Conservation (phyloP, 805 yeast genomes). For the Komagataella mondaviorum region DNA sequence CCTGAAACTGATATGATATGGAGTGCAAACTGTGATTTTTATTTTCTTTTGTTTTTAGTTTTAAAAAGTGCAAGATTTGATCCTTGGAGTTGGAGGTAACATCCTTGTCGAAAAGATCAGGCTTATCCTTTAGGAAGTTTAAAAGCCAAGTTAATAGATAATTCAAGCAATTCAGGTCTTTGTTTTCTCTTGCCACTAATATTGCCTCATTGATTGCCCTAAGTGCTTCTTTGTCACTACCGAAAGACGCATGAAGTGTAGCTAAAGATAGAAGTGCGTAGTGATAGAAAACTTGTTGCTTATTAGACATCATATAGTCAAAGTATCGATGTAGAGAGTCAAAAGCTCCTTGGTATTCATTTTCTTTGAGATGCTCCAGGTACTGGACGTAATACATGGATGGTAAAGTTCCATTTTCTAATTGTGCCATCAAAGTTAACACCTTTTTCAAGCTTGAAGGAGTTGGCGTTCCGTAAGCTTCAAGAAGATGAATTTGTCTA, state of each 20-base stretch:
- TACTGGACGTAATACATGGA: constrained; percentile 44
- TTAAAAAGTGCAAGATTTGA: constrained; percentile 52
- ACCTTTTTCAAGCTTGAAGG: constrained; percentile 28
- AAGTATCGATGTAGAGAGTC: constrained; percentile 47
- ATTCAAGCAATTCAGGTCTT: constrained; percentile 60
- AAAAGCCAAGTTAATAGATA: constrained; percentile 64
- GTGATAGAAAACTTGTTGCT: constrained; percentile 55
- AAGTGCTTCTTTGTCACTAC: constrained; percentile 54
- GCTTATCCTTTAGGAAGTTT: constrained; percentile 55
- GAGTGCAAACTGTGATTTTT: constrained; percentile 35
- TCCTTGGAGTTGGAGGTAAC: constrained; percentile 30
- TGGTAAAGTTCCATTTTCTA: constrained; percentile 28
- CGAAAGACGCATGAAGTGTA: constrained; percentile 54
- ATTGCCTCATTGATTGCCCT: constrained; percentile 80
- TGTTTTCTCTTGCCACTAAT: constrained; percentile 74
- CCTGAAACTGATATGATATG: constrained; percentile 54
- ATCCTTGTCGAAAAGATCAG: constrained; percentile 29
- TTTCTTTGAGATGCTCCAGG: constrained; percentile 39
- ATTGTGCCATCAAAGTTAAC: constrained; percentile 30
- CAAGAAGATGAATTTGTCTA: constrained; percentile 38
- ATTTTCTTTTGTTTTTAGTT: constrained; percentile 36
- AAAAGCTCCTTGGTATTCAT: constrained; percentile 50
- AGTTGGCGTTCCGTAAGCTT: constrained; percentile 35
- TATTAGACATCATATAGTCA: constrained; percentile 63
- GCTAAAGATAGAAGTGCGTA: constrained; percentile 67